Conservation (phyloP, 768 basidiomycete species). For the Dendrothele bispora region DNA sequence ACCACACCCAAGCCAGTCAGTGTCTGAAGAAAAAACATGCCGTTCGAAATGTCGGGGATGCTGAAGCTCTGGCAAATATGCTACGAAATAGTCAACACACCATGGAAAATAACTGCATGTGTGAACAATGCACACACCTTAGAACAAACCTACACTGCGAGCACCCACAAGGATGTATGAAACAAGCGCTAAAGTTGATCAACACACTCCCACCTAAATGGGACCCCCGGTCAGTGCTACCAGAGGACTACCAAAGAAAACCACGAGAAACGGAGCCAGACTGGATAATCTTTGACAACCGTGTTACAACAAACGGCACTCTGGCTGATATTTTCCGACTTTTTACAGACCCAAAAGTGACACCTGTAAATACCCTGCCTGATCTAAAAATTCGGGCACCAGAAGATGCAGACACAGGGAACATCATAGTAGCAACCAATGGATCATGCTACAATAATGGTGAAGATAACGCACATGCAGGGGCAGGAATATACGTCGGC, state of each 20-base stretch:
- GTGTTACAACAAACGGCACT: not conserved
- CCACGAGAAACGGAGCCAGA: not conserved
- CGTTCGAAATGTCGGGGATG: conserved; percentile 7
- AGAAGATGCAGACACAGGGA: too few species aligned
- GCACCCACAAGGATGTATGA: not conserved
- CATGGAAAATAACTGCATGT: not conserved
- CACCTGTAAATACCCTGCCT: too few species aligned
- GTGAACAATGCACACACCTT: not conserved
- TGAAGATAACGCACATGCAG: too few species aligned
- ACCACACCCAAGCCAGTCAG: conserved; percentile 1
- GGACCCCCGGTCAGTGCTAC: not conserved
- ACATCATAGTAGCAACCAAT: too few species aligned
- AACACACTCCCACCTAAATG: not conserved
- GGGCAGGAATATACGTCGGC: too few species aligned
- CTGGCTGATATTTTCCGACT: not conserved
- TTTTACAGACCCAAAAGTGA: too few species aligned
- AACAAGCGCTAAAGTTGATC: not conserved
- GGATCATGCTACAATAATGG: too few species aligned
- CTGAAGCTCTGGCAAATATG: conserved; percentile 9
- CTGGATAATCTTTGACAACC: not conserved
- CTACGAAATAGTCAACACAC: not conserved
- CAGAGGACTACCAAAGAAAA: not conserved
- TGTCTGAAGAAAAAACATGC: conserved; percentile 10
- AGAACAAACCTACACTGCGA: not conserved
- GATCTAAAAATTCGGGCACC: too few species aligned